Conservation (phyloP, 345 rosid species). For the Salix dunnii region DNA sequence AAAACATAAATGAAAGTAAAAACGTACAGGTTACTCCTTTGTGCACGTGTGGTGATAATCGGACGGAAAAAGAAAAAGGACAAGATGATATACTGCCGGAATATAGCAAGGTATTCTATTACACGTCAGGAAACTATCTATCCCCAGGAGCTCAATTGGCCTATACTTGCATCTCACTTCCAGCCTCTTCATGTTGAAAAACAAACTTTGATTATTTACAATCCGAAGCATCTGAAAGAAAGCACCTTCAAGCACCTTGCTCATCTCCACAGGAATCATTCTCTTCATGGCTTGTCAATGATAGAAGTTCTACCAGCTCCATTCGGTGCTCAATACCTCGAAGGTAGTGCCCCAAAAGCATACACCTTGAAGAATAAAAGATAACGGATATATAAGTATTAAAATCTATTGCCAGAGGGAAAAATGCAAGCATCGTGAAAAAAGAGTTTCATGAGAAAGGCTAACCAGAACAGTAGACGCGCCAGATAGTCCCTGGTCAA, state of each 20-base stretch:
- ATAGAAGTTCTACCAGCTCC: constrained; percentile 75
- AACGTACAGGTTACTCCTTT: neutral
- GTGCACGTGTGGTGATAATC: neutral
- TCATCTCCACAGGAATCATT: constrained; percentile 37
- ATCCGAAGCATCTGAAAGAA: constrained; percentile 15
- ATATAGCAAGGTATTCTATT: constrained; percentile 13
- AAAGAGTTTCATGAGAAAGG: neutral
- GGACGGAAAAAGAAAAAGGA: neutral
- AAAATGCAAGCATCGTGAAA: neutral
- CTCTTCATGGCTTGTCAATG: constrained; percentile 43
- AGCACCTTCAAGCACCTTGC: constrained; percentile 29
- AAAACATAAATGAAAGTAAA: neutral
- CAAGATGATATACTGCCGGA: neutral
- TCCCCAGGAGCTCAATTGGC: constrained; percentile 1
- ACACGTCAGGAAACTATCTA: constrained; percentile 23
- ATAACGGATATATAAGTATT: neutral
- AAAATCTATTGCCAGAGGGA: neutral
- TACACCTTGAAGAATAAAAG: constrained; percentile 56
- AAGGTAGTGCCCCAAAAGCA: constrained; percentile 87
- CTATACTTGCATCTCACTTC: constrained; percentile 13
- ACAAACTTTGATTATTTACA: constrained; percentile 21
- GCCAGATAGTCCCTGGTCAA: constrained; percentile 88
- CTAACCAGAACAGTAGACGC: constrained; percentile 92
- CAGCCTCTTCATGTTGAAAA: constrained; percentile 19
- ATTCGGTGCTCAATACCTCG: constrained; percentile 83